These are phyloP conservation scores for Rhizopogon roseolus DNA, from an alignment of 768 basidiomycete species.

Conservation along the genomic window DNA sequence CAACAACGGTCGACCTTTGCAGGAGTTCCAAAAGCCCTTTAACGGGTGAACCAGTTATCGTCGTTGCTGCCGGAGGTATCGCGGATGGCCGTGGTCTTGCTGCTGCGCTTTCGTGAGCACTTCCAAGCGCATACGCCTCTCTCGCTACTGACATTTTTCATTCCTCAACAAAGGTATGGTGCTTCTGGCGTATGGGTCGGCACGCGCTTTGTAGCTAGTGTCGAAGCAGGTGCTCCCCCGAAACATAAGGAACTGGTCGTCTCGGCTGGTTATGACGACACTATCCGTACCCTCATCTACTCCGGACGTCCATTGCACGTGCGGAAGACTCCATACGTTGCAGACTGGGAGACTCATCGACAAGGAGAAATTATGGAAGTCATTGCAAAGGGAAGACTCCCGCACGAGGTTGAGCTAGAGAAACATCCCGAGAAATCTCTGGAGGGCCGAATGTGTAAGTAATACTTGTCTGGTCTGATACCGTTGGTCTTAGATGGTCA, in stretches of 20 bases:
- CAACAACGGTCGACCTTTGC: conserved; percentile 78
- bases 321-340: conserved; percentile 74
- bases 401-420: conserved; percentile 70
- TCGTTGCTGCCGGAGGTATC: conserved; percentile 84
- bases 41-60: conserved; percentile 69
- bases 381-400: conserved; percentile 61
- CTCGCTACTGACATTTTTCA: not conserved
- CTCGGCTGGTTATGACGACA: conserved; percentile 73
- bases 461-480: not conserved
- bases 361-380: conserved; percentile 55
- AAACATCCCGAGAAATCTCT: conserved; percentile 62
- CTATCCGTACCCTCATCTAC: conserved; percentile 66
- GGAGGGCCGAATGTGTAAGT: conserved; percentile 56
- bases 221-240: conserved; percentile 74
- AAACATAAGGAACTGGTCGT: conserved; percentile 66
- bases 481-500: conserved; percentile 2
- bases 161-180: conserved; percentile 49
- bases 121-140: not conserved
- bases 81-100: conserved; percentile 81
- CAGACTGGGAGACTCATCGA: conserved; percentile 67
- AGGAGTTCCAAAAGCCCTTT: conserved; percentile 64
- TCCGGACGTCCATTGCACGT: conserved; percentile 80
- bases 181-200: conserved; percentile 87
- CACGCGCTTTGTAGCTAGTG: conserved; percentile 80
- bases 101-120: conserved; percentile 57